A percentile compares a stretch with the other conserved stretches of the same genome.
Conservation (phyloP, 2,329 filamentous ascomycete species). For the Pseudogymnoascus sp. region DNA sequence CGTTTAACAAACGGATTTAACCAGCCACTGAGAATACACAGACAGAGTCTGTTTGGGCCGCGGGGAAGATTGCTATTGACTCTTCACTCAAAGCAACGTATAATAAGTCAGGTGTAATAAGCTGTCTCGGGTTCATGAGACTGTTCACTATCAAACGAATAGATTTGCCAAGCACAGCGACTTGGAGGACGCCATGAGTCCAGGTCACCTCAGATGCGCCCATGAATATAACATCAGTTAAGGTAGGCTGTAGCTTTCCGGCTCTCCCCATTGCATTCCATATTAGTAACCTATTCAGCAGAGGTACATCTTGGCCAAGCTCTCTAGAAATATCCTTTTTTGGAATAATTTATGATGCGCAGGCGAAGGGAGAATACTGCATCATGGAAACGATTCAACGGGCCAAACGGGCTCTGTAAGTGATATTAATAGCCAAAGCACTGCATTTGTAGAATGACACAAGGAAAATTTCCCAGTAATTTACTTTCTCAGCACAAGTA, state of each 20-base stretch:
- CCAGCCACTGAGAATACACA: not conserved
- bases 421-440: not conserved
- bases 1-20: not conserved
- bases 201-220: not conserved
- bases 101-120: not conserved
- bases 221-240: not conserved
- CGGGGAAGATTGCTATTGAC: not conserved
- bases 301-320: not conserved
- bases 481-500: not conserved
- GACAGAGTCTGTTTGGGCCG: not conserved
- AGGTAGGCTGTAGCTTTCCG: not conserved
- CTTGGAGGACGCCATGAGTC: not conserved
- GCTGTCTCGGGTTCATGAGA: not conserved
- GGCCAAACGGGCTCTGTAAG: not conserved
- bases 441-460: not conserved
- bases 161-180: not conserved
- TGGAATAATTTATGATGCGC: not conserved
- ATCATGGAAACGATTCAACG: not conserved
- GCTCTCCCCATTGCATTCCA: not conserved
- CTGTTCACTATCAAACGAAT: not conserved
- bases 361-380: not conserved
- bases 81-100: not conserved
- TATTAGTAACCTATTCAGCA: not conserved
- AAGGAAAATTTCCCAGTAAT: not conserved
- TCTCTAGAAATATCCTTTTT: constrained; percentile 1